A percentile compares a stretch with the other conserved stretches of the same genome.
Evolutionary conservation across 345 rosid genomes (phyloP).

Genomic region (Citrus hindsii): DNA sequence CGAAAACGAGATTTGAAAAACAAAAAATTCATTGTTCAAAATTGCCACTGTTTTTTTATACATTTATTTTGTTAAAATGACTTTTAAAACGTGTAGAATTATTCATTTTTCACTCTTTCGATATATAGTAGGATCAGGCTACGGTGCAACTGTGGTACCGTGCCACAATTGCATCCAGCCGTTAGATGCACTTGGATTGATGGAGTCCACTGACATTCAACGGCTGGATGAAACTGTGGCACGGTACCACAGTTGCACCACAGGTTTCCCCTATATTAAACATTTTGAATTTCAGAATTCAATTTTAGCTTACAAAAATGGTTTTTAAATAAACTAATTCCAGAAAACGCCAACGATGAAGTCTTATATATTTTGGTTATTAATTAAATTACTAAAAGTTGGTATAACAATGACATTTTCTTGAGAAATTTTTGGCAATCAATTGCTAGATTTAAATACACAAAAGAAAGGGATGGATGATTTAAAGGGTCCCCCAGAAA

Average conservation of each 20-base stretch:
- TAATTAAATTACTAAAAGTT: neutral
- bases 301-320: neutral
- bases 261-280: neutral
- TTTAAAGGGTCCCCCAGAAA: neutral
- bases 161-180: fast-evolving
- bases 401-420: neutral
- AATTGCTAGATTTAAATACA: neutral
- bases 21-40: too few species aligned
- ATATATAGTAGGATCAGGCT: neutral
- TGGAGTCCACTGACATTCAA: fast-evolving
- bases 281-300: neutral
- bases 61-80: too few species aligned
- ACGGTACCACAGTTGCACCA: too few species aligned
- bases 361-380: neutral
- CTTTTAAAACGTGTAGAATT: neutral
- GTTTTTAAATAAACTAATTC: too few species aligned
- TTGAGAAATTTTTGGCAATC: neutral
- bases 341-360: neutral
- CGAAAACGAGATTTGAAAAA: too few species aligned
- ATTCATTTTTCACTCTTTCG: neutral
- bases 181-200: too few species aligned
- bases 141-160: too few species aligned
- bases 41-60: too few species aligned
- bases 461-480: neutral
- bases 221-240: too few species aligned